Conservation (phyloP, 352 stramenopile species). For the Phytophthora ramorum region DNA sequence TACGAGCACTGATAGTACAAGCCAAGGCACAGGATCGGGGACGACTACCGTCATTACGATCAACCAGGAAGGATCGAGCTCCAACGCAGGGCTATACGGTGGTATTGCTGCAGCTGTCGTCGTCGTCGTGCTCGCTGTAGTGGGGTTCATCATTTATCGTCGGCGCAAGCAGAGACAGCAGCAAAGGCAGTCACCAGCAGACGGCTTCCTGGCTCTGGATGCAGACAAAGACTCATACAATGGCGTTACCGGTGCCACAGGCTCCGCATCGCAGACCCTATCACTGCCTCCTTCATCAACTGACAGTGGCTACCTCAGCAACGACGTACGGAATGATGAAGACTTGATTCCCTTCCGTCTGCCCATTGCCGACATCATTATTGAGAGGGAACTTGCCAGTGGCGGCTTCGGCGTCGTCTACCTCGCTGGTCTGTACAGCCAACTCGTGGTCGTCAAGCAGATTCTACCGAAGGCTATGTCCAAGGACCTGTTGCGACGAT, state of each 20-base stretch:
- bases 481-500: conserved; percentile 44
- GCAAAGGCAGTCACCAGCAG: background rate
- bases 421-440: conserved; percentile 42
- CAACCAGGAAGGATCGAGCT: conserved; percentile 18
- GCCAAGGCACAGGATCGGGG: conserved; percentile 16
- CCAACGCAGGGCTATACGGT: conserved; percentile 28
- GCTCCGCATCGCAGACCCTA: conserved; percentile 20
- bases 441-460: conserved; percentile 53
- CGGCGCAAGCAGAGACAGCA: conserved; percentile 15
- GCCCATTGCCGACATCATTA: conserved; percentile 49
- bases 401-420: conserved; percentile 69
- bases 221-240: conserved; percentile 15
- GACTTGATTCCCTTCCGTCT: conserved; percentile 60
- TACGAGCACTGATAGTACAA: conserved; percentile 16
- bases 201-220: conserved; percentile 13
- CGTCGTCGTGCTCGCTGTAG: conserved; percentile 22
- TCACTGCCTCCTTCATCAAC: conserved; percentile 23
- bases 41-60: conserved; percentile 14
- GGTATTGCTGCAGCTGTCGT: conserved; percentile 27
- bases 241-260: conserved; percentile 7
- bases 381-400: conserved; percentile 44
- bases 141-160: conserved; percentile 40
- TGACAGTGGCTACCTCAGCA: conserved; percentile 44
- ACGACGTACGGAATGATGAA: conserved; percentile 75
- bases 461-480: conserved; percentile 45